phyloP scores from a whole-genome alignment of 805 yeast species.

The Cyberlindnera xylosilytica region DNA sequence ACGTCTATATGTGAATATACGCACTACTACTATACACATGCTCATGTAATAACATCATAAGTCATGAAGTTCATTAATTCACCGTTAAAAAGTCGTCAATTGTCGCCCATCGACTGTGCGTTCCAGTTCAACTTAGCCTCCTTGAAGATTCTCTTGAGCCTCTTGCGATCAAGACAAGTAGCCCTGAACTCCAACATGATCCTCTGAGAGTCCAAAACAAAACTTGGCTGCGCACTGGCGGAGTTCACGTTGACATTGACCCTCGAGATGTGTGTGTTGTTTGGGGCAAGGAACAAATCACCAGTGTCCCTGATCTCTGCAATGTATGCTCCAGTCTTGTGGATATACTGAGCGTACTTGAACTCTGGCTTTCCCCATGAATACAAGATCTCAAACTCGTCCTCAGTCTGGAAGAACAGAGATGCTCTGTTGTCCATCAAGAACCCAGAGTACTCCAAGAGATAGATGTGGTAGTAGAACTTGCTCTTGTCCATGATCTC shows the following conservation, averaged over 20 bases:
- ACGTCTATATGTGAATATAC: too few relatives aligned
- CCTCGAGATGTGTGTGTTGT: conserved; percentile 77
- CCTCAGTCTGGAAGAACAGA: conserved; percentile 48
- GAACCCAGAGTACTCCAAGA: conserved; percentile 70
- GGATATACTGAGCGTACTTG: conserved; percentile 85
- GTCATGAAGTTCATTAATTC: neutral
- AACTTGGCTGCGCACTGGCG: conserved; percentile 29
- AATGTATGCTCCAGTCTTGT: conserved; percentile 82
- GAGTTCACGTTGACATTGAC: conserved; percentile 45
- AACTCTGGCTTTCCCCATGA: conserved; percentile 91
- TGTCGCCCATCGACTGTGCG: neutral
- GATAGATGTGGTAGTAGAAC: conserved; percentile 73
- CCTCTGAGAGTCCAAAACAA: conserved; percentile 60
- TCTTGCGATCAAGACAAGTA: conserved; percentile 51
- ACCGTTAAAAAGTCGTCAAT: too few relatives aligned
- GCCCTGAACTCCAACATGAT: conserved; percentile 68
- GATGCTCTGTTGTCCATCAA: conserved; percentile 80
- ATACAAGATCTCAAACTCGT: conserved; percentile 63
- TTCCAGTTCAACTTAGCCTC: conserved; percentile 53
- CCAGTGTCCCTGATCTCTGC: conserved; percentile 84
- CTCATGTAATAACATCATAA: neutral
- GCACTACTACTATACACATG: too few relatives aligned
- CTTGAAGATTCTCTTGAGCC: conserved; percentile 49
- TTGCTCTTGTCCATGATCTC: conserved; percentile 46
- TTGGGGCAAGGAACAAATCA: conserved; percentile 78